Base-by-base conservation (phyloP, 495 filamentous ascomycete genomes). In the Penicillium nucicola region DNA sequence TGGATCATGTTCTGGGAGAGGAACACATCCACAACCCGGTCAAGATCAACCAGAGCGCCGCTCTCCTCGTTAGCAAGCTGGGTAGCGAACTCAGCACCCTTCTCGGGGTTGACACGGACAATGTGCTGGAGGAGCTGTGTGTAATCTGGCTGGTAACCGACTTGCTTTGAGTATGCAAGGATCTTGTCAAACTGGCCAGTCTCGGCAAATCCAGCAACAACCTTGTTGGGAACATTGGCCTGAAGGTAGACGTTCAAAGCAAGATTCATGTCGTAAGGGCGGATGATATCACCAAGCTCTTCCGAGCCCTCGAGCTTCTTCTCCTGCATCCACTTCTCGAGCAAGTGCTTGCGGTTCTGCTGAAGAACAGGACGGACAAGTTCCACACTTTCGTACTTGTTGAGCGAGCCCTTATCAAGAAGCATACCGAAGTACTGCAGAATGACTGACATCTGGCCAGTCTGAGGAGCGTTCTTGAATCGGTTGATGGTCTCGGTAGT, bases 341-440 rank as follows among this genome's bases (percentile, higher is more conserved):
- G 77, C 38, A 99, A 74, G 64, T 97, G 90, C 75, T 97, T 97
- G 40, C 93, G 84, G 62, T 89, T 91, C 64, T 99, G 93, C 40
- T 85, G 84, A 55, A 99, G 71, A 15, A 99, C 93, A 32, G 95
- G 92, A 41, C 88, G 82, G 9, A 93, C 92, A 55, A 99, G 82
- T 69, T 99, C 93, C 40, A 97, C 76, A 52, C 91, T 95, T 70
- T 99, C 93, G 52, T 92, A 84, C 60, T 85, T 84, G 72, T 97
- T 99, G 22, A 99, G 77, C 5, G 82, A 79, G 23, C 92, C 91
- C 80, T 97, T 96, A 62, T 99, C 93, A 11, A 99, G 79, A 34
- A 99, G 78, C 82, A 96, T 88, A 48, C 95, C 92, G 55, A 99
- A 99, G 74, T 97, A 99, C 64, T 96, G 92, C 41, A 99, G 81